A percentile compares a stretch with the other conserved stretches of the same genome.
These are phyloP conservation scores for Venturia pyrina DNA, from an alignment of 2,329 filamentous ascomycete species.

Conservation along the genomic window DNA sequence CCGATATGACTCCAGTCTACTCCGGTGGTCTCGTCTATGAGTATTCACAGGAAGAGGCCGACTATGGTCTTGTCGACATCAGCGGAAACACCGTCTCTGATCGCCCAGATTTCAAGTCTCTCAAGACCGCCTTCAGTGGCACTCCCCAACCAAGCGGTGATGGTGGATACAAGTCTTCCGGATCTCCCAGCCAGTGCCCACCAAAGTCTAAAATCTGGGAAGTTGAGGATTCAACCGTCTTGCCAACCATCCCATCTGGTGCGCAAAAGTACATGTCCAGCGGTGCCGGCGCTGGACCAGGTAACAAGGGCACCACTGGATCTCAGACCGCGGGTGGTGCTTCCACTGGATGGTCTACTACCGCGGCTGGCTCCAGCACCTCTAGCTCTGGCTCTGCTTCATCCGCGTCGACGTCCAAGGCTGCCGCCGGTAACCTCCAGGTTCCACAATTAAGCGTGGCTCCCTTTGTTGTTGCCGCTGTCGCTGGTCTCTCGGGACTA, in stretches of 20 bases:
- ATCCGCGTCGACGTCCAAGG: conserved; percentile 19
- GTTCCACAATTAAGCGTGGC: conserved; percentile 37
- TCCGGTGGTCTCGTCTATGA: conserved; percentile 95
- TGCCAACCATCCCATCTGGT: conserved; percentile 47
- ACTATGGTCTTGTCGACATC: conserved; percentile 71
- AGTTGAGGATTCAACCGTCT: conserved; percentile 36
- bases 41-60: conserved; percentile 70
- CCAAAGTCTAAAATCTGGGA: conserved; percentile 45
- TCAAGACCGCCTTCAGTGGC: conserved; percentile 41
- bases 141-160: conserved; percentile 44
- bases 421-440: conserved; percentile 35
- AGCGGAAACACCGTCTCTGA: conserved; percentile 44
- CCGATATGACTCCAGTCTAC: conserved; percentile 79
- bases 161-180: conserved; percentile 49
- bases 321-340: conserved; percentile 45
- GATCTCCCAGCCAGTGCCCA: conserved; percentile 45
- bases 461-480: conserved; percentile 41
- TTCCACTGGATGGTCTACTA: conserved; percentile 30
- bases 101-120: conserved; percentile 50
- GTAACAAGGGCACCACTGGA: conserved; percentile 42
- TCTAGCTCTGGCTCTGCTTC: conserved; percentile 22
- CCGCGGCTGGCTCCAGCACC: conserved; percentile 36
- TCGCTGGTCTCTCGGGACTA: conserved; percentile 42
- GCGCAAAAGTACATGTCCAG: conserved; percentile 47
- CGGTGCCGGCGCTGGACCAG: conserved; percentile 47